phyloP scores from a whole-genome alignment of 306 rosid genomes.

The Dryas octopetala region DNA sequence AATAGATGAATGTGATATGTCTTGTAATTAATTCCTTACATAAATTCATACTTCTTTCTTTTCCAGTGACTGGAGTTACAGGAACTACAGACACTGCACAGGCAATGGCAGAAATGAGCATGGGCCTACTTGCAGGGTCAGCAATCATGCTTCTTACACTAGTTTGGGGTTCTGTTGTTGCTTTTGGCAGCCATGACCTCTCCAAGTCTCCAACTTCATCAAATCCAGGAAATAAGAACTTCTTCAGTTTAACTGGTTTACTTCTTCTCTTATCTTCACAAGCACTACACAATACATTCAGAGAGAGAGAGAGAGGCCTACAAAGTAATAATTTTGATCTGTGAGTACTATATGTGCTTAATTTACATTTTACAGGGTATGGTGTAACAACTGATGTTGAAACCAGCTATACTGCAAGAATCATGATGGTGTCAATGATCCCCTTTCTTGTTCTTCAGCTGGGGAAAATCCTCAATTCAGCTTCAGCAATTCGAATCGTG shows the following conservation, averaged over 20 bases:
- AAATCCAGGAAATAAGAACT: slow-evolving; percentile 4
- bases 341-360: not conserved
- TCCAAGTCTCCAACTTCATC: slow-evolving; percentile 22
- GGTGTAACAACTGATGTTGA: slow-evolving; percentile 35
- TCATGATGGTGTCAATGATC: slow-evolving; percentile 33
- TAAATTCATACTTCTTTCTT: not conserved
- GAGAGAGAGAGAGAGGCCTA: not conserved
- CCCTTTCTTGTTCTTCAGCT: slow-evolving; percentile 40
- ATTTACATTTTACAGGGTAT: slow-evolving; percentile 19
- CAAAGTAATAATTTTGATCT: not conserved
- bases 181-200: slow-evolving; percentile 37
- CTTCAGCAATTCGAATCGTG: slow-evolving; percentile 18
- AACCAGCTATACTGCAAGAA: slow-evolving; percentile 29
- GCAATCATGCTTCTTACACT: slow-evolving; percentile 37
- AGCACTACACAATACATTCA: not conserved
- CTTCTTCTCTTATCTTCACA: not conserved
- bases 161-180: slow-evolving; percentile 36
- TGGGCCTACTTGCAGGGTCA: slow-evolving; percentile 36
- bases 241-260: slow-evolving; percentile 30
- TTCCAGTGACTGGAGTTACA: slow-evolving; percentile 31
- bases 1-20: not conserved
- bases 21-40: not conserved
- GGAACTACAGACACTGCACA: slow-evolving; percentile 21
- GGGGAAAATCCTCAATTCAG: slow-evolving; percentile 25
- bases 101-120: slow-evolving; percentile 24